Conservation (phyloP, 306 rosid species). For the Lagenaria siceraria region DNA sequence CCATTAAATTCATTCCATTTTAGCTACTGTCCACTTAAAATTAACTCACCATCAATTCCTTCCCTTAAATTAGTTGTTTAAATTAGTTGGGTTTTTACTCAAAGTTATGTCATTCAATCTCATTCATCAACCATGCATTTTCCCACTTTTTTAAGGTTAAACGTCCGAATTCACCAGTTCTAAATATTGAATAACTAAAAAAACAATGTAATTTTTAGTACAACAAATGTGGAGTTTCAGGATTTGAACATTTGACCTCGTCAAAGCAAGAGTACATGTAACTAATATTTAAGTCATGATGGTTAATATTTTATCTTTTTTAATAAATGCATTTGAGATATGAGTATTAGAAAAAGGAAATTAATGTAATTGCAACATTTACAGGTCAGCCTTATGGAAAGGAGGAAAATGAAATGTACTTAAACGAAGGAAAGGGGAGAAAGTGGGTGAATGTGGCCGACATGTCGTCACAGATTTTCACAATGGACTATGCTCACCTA, state of each 20-base stretch:
- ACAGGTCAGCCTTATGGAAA: neutral
- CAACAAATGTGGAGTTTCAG: no score
- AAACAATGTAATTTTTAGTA: no score
- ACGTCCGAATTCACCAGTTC: no score
- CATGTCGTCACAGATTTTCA: constrained; percentile 28
- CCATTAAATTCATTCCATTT: neutral
- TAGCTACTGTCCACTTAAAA: neutral
- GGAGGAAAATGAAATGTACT: neutral
- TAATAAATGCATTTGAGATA: neutral
- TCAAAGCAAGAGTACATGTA: no score
- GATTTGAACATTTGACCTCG: no score
- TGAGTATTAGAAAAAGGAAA: neutral
- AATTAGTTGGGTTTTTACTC: neutral
- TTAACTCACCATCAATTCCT: neutral
- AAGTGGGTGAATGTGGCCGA: constrained; percentile 30
- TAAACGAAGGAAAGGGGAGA: constrained; percentile 8
- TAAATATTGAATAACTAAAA: no score
- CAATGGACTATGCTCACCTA: constrained; percentile 51
- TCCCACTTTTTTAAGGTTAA: no score
- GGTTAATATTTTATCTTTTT: no score
- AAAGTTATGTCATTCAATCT: no score
- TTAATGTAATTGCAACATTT: neutral
- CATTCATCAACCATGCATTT: no score
- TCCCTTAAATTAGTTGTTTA: neutral
- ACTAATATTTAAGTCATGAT: no score